Evolutionary conservation across 306 rosid species (phyloP).

Genomic region (Gleditsia sinensis): DNA sequence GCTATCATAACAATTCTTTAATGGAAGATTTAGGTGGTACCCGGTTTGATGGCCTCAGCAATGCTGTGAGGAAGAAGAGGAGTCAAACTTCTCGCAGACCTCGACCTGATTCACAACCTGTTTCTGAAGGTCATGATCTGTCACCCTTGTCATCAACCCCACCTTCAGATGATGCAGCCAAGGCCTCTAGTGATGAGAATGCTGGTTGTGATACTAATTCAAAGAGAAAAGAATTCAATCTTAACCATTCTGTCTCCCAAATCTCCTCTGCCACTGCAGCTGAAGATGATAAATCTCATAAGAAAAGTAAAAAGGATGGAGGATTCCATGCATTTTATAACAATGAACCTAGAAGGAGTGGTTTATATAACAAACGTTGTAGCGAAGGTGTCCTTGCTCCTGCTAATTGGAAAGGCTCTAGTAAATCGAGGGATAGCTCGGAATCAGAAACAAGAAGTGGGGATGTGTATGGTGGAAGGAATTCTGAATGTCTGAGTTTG

Average conservation of each 20-base stretch:
- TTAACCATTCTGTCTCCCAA: slow-evolving; percentile 60
- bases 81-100: slow-evolving; percentile 69
- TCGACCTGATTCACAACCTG: slow-evolving; percentile 61
- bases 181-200: slow-evolving; percentile 74
- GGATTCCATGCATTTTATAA: slow-evolving; percentile 55
- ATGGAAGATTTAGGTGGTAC: slow-evolving; percentile 58
- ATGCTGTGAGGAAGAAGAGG: slow-evolving; percentile 67
- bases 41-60: slow-evolving; percentile 47
- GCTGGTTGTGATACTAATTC: slow-evolving; percentile 56
- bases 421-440: slow-evolving; percentile 47
- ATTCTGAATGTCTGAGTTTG: slow-evolving; percentile 54
- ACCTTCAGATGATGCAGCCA: slow-evolving; percentile 59
- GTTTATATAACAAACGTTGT: slow-evolving; percentile 56
- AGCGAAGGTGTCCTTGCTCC: slow-evolving; percentile 95
- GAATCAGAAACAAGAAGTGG: slow-evolving; percentile 51
- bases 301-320: slow-evolving; percentile 53
- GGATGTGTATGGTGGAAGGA: slow-evolving; percentile 54
- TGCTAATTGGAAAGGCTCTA: slow-evolving; percentile 81
- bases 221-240: slow-evolving; percentile 73
- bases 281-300: slow-evolving; percentile 48
- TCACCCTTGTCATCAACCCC: slow-evolving; percentile 55
- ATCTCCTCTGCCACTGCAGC: slow-evolving; percentile 40
- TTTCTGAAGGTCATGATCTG: slow-evolving; percentile 47
- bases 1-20: slow-evolving; percentile 12
- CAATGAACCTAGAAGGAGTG: slow-evolving; percentile 53